Base-by-base conservation (phyloP, 306 rosid genomes). In the Prunus fruticosa region DNA sequence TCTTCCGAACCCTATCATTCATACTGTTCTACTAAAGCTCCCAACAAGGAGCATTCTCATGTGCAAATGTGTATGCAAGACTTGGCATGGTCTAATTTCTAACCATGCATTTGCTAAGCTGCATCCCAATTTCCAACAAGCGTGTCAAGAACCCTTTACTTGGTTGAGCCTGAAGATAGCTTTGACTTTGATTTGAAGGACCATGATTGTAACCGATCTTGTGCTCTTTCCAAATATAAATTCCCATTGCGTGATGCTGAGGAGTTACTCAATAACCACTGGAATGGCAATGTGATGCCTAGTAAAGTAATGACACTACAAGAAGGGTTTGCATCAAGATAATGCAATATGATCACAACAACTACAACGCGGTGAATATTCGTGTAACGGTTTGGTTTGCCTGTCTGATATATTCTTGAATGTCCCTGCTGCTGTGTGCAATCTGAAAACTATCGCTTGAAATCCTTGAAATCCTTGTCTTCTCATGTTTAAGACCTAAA, bases 301-400 rank as follows among this genome's bases (percentile, higher is more conserved):
- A 25, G 5, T 22, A 18, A 2, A 25, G 5, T 22, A 18, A 2
- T 16, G 52, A 13, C 2, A 51, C 15, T 15, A 20, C 57, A 11
- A 76, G 28, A 8, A 64, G 45, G 22, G 10, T 3, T 8, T 27
- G 6, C 32, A 64, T 27, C 8, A 63, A 41, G 19, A n/a, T 30
- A 20, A 0, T 34, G 41, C 41, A 0, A 34, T 34, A 34, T 34
- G 71, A 69, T 53, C 58, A 61, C 57, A 46, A 70, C 45, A 82
- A 68, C 25, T 67, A 61, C 41, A 27, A 76, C 58, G 2, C 58
- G 25, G 73, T 74, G 38, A 81, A 80, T 71, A 80, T 71, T 74
- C 78, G 0, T 81, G 81, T 12, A 81, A 75, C 46, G 85, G 83
- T 20, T 67, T 81, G 4, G 58, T 81, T 74, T 81, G 79, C 67